These are phyloP conservation scores for Usnea hakonensis DNA, from an alignment of 495 filamentous ascomycete genomes.

Conservation along the genomic window DNA sequence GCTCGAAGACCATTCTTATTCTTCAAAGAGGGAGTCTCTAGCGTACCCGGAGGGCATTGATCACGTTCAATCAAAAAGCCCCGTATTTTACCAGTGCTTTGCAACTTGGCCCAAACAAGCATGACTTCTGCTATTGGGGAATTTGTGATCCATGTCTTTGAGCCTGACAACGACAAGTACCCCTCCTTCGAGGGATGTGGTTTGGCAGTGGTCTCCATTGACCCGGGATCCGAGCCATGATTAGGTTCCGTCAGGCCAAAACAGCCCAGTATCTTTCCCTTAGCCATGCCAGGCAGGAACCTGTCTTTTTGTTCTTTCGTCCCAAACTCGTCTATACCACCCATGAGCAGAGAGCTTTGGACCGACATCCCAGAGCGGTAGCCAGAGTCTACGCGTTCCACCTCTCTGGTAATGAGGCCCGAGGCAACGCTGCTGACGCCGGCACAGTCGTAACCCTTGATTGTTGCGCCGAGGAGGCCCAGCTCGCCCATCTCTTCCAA, in stretches of 20 bases:
- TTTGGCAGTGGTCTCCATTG: constrained; percentile 85
- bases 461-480: constrained; percentile 82
- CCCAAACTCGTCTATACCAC: constrained; percentile 90
- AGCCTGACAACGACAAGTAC: constrained; percentile 68
- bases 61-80: constrained; percentile 83
- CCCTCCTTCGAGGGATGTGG: constrained; percentile 84
- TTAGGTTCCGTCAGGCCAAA: constrained; percentile 97
- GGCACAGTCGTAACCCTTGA: constrained; percentile 90
- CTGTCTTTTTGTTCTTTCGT: constrained; percentile 83
- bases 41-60: constrained; percentile 73
- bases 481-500: constrained; percentile 94
- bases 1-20: constrained; percentile 92
- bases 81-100: constrained; percentile 87
- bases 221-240: constrained; percentile 92
- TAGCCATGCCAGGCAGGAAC: constrained; percentile 75
- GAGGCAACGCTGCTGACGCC: constrained; percentile 85
- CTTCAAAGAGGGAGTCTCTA: constrained; percentile 89
- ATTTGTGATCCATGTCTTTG: constrained; percentile 99
- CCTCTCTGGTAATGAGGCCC: constrained; percentile 89
- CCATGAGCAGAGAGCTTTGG: constrained; percentile 92
- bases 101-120: constrained; percentile 89
- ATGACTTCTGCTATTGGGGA: constrained; percentile 88
- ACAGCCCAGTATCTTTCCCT: constrained; percentile 79
- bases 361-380: constrained; percentile 96
- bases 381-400: constrained; percentile 91